Evolutionary conservation across 768 basidiomycete species (phyloP), one percentile per base, ranked within the genome.

Genomic region (Phaffia australis): DNA sequence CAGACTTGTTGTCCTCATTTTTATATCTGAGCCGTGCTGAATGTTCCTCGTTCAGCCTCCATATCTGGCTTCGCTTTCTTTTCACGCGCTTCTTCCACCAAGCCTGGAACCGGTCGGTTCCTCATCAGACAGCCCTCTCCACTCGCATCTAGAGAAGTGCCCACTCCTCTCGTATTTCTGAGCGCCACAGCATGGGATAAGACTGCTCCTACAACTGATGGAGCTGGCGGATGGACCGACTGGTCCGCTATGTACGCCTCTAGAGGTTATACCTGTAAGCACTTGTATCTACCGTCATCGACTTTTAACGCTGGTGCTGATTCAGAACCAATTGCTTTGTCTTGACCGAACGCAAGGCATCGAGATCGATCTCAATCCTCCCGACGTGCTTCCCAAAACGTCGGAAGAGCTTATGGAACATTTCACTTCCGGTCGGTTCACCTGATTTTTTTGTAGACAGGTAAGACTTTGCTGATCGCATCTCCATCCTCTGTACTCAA

Each of bases 121-220:
- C 35, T 42, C 35, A 42, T 42, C 35, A 42, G 35, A 11, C 35
- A 42, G 35, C 35, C 35, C 11, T 42, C 35, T 11, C 35, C 35
- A 42, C 35, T 42, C 35, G 35, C 35, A 42, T 42, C 35, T 11
- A 42, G 66, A 25, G 66, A 67, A 55, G 66, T 67, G 5, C 66
- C 66, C 0, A 67, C 66, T 18, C 66, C 66, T 14, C 60, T 67
- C 54, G 66, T 67, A 3, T 63, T 67, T 47, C 60, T 67, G 30
- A 62, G 60, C 23, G 59, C 66, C 15, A 54, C 66, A 1, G 52
- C 32, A 1, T 67, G 66, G 66, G 66, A 67, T 32, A 35, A 63
- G 52, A 67, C 66, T 25, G 35, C 66, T 23, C 59, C 59, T n/a
- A 60, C 23, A 5, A 46, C 27, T 27, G 59, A 60, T 11, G 60